Evolutionary conservation across 345 rosid genomes (phyloP).

Genomic region (Ricinus communis): DNA sequence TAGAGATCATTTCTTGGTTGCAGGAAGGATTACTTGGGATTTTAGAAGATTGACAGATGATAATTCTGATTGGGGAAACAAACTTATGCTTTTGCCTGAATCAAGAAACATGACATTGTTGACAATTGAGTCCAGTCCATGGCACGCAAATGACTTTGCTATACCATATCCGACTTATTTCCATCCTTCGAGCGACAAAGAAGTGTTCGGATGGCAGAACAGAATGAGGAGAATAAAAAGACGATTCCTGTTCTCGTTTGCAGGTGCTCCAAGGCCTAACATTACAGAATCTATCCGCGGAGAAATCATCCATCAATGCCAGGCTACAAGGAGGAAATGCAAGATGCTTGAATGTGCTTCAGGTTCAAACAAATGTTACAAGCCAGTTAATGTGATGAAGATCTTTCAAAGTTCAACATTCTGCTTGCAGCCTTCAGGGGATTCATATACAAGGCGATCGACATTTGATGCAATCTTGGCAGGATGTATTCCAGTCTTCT

Average conservation of each 20-base stretch:
- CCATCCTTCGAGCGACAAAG: constrained; percentile 60
- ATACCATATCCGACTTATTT: constrained; percentile 81
- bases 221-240: constrained; percentile 49
- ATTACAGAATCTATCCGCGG: constrained; percentile 47
- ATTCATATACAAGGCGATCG: constrained; percentile 77
- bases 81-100: constrained; percentile 68
- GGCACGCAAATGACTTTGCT: constrained; percentile 67
- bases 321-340: constrained; percentile 57
- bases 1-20: constrained; percentile 79
- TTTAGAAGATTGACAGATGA: constrained; percentile 58
- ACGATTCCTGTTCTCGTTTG: constrained; percentile 59
- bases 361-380: constrained; percentile 19
- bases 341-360: constrained; percentile 33
- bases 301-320: constrained; percentile 63
- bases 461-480: constrained; percentile 76
- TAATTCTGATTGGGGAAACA: constrained; percentile 67
- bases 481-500: constrained; percentile 89
- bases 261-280: constrained; percentile 59
- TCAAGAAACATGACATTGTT: constrained; percentile 66
- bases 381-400: constrained; percentile 48
- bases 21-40: constrained; percentile 85
- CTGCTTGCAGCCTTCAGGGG: constrained; percentile 83
- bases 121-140: constrained; percentile 75
- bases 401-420: constrained; percentile 59
- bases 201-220: constrained; percentile 62